phyloP scores from a whole-genome alignment of 768 basidiomycete species.

The Harrya chromipes region DNA sequence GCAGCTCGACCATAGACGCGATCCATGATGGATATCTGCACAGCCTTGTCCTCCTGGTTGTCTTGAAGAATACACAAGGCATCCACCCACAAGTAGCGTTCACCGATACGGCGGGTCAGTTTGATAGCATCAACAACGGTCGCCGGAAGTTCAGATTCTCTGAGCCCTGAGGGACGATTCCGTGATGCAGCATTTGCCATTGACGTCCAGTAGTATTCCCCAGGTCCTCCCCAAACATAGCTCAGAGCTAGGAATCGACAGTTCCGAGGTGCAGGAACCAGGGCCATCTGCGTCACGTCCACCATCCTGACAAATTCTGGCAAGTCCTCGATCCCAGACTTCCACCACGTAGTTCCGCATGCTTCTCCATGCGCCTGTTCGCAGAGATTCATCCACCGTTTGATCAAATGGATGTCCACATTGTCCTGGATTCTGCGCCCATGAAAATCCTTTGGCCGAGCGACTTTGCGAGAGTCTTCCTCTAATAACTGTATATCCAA shows the following conservation, averaged over 20 bases:
- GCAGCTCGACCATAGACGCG: slow-evolving; percentile 15
- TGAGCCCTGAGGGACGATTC: slow-evolving; percentile 1
- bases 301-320: slow-evolving; percentile 14
- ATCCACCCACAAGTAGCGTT: slow-evolving; percentile 27
- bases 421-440: slow-evolving; percentile 16
- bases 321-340: slow-evolving; percentile 1
- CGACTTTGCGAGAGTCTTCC: slow-evolving; percentile 16
- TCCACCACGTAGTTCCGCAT: slow-evolving; percentile 14
- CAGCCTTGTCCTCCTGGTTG: slow-evolving; percentile 13
- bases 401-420: slow-evolving; percentile 12
- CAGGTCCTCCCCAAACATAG: slow-evolving; percentile 17
- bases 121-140: slow-evolving; percentile 23
- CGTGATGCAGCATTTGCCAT: slow-evolving; percentile 3
- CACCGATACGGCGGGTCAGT: slow-evolving; percentile 14
- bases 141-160: slow-evolving; percentile 4
- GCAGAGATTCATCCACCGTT: slow-evolving; percentile 16
- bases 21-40: slow-evolving; percentile 19
- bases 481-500: slow-evolving; percentile 18
- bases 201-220: slow-evolving; percentile 7
- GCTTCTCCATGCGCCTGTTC: slow-evolving; percentile 14
- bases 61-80: slow-evolving; percentile 25
- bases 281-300: slow-evolving; percentile 10
- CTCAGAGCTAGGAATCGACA: slow-evolving; percentile 18
- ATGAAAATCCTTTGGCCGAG: slow-evolving; percentile 16
- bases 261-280: slow-evolving; percentile 2